phyloP scores from a whole-genome alignment of 225 moss, liverwort and hornwort genomes.

The Antitrichia curtipendula region DNA sequence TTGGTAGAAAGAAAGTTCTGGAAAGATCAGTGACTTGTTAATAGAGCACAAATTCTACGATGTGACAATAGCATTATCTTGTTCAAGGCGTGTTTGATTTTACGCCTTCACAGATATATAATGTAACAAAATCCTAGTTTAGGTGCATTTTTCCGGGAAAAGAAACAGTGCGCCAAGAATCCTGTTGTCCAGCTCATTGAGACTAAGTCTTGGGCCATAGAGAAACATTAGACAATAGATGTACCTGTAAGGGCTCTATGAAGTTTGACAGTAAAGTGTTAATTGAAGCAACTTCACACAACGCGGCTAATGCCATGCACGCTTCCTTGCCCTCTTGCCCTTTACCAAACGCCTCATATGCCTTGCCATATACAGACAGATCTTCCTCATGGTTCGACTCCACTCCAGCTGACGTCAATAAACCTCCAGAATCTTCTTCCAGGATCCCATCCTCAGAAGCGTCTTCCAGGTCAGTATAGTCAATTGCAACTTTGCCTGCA shows the following conservation, averaged over 20 bases:
- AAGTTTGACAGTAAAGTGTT: conserved; percentile 93
- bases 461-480: conserved; percentile 50
- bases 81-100: background rate
- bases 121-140: background rate
- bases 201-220: background rate
- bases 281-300: conserved; percentile 94
- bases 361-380: conserved; percentile 81
- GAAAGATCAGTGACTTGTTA: background rate
- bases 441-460: conserved; percentile 23
- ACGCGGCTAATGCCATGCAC: conserved; percentile 89
- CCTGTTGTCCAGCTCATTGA: background rate
- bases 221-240: background rate
- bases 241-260: conserved; percentile 91
- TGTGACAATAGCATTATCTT: background rate
- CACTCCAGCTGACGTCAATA: conserved; percentile 73
- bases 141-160: background rate
- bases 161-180: background rate
- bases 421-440: conserved; percentile 16
- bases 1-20: background rate
- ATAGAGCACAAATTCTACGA: background rate
- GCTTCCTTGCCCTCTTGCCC: conserved; percentile 86
- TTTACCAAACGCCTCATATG: conserved; percentile 61
- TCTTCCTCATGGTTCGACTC: conserved; percentile 42
- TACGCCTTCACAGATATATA: background rate
- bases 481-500: conserved; percentile 92